Percentiles rank a stretch among this genome's conserved stretches.
phyloP scores from a whole-genome alignment of 306 rosid genomes.

The Pyrus pyrifolia region DNA sequence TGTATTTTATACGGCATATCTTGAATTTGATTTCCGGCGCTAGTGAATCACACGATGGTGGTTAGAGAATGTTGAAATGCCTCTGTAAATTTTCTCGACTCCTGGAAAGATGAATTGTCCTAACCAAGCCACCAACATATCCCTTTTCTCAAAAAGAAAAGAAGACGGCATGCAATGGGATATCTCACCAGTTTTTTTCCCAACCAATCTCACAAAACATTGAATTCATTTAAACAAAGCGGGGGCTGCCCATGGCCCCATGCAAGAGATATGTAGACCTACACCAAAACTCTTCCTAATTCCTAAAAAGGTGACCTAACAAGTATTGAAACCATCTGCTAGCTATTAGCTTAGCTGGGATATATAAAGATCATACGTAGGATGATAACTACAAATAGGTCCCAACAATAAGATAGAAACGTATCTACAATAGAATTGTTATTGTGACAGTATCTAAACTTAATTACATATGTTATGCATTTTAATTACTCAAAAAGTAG shows the following conservation, averaged over 20 bases:
- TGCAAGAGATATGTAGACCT: not conserved
- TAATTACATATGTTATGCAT: too few species aligned
- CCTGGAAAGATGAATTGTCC: fast-evolving
- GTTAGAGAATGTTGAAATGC: fast-evolving
- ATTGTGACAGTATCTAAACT: too few species aligned
- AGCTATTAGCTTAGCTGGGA: not conserved
- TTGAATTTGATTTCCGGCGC: too few species aligned
- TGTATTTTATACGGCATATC: too few species aligned
- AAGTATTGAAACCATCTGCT: not conserved
- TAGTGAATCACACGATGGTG: too few species aligned
- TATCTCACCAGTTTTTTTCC: not conserved
- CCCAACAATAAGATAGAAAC: not conserved
- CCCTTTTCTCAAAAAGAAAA: too few species aligned
- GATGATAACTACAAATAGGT: not conserved
- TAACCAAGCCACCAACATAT: fast-evolving
- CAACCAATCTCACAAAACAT: not conserved
- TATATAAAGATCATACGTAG: not conserved
- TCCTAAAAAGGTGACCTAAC: not conserved
- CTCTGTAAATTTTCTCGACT: fast-evolving
- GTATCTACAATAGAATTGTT: too few species aligned
- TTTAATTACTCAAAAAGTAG: too few species aligned
- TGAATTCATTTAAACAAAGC: not conserved
- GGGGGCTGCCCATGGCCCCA: not conserved
- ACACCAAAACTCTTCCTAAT: not conserved
- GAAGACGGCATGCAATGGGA: not conserved